Evolutionary conservation across 75 land plant genomes (phyloP).

Genomic region (Pseudotsuga menziesii): DNA sequence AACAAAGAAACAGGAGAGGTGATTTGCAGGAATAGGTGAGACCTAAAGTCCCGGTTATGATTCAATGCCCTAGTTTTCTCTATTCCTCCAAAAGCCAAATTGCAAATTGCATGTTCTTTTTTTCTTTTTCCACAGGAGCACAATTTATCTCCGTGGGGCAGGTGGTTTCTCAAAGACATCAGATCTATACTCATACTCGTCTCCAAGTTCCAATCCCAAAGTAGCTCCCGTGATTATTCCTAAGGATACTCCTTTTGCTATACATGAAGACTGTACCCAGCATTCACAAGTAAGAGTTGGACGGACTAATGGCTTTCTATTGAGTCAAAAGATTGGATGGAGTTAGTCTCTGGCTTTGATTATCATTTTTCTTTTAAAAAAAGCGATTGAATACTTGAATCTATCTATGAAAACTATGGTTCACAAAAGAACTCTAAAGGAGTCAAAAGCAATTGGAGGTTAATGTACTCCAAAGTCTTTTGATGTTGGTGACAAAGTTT

Average conservation of each 20-base stretch:
- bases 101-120: background rate
- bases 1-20: conserved; percentile 60
- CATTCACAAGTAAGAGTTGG: conserved; percentile 56
- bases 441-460: too few species aligned
- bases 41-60: conserved; percentile 1
- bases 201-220: conserved; percentile 30
- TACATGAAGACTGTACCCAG: conserved; percentile 60
- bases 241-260: conserved; percentile 38
- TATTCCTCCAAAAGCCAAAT: background rate
- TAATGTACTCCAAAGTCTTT: too few species aligned
- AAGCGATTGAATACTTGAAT: background rate
- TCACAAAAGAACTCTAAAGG: too few species aligned
- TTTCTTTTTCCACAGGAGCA: conserved; percentile 34
- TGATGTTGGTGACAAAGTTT: too few species aligned
- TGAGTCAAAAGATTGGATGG: background rate
- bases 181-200: conserved; percentile 55
- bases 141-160: conserved; percentile 80
- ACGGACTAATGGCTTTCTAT: background rate
- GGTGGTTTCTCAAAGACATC: conserved; percentile 90
- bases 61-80: background rate
- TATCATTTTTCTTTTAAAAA: background rate
- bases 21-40: conserved; percentile 77
- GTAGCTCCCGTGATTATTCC: conserved; percentile 25
- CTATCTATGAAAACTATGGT: background rate
- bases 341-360: background rate